Evolutionary conservation across 306 rosid species (phyloP), one percentile per base, ranked within the genome.

Genomic region (Acacia crassicarpa): DNA sequence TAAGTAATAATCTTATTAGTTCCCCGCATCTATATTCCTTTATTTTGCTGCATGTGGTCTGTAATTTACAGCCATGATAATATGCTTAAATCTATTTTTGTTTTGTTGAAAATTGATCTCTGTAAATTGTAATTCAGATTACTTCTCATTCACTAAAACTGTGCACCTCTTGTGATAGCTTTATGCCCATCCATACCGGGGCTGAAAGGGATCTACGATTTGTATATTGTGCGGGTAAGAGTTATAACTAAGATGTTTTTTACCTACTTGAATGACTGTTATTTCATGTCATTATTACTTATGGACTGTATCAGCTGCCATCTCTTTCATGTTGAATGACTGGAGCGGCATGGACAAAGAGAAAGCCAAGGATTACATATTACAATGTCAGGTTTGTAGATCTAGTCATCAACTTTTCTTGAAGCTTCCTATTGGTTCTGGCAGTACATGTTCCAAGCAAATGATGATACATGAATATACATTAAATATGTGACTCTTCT

Each of bases 291-390:
- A 69, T 44, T 63, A 68, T 83, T 35, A 79, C 86, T 85, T 68
- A 8, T 81, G 80, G 74, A 80, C 70, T 87, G 82, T 81, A 75
- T 86, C 91, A 95, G 97, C 93, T 88, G 92, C 97, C 53, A 91
- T 93, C 56, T 90, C 92, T 88, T 89, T 81, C 81, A 88, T 95
- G 94, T 82, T 95, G 88, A 90, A 86, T 85, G 84, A 92, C 81
- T 95, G 99, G 98, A 91, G 90, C 41, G 99, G 99, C 88, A 90
- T 95, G 92, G 95, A 93, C 88, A 92, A 89, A 89, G 97, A 92
- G 89, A 95, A 88, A 86, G 82, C 96, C 53, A 93, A 92, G 89
- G 86, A 85, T 81, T 95, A 92, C 90, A 92, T 95, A 84, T 32
- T 90, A 82, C 84, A 66, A 70, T 95, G 99, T 84, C 97, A 95